Base-by-base conservation (phyloP, 208 protist genomes). In the Wallacemonas collosoma region DNA sequence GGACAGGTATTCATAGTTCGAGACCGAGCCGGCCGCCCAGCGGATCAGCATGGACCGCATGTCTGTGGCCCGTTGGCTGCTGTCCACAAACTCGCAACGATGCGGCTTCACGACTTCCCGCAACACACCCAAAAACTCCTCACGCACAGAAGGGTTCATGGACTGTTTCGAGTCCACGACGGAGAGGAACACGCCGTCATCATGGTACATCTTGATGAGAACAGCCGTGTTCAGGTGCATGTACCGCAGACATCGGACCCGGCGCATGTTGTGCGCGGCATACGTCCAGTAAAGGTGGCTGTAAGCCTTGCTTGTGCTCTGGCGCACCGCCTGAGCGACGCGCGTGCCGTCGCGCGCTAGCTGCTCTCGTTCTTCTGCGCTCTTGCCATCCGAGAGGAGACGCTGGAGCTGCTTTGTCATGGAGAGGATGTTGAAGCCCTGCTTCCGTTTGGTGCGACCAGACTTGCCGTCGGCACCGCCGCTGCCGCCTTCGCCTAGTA, bases 1-100 rank as follows among this genome's bases (percentile, higher is more conserved):
- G 69, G 81, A 68, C 11, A 99, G 62, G 75, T 99, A 99, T 47
- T 98, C 94, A 75, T 90, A 98, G 73, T 97, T 99, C 47, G 90
- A 97, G 8, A 99, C 53, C 14, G 89, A 77, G 2, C 97, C 89
- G 7, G 90, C 85, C n/a, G 90, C 87, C 98, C 98, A 99, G 41
- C 93, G 86, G 36, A 91, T 80, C 54, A 95, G 77, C 77, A 88
- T 93, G 43, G 78, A 71, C 35, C 86, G 85, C 73, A 97, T 79
- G 48, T 45, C 76, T 15, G 77, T 55, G 4, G 76, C 56, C 8
- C 84, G 83, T 58, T 88, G 80, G 36, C 70, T 76, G 44, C 93
- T 87, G 8, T 95, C 92, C 44, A 88, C 56, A 63, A 92, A 94
- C 41, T 64, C 63, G 68, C 80, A 90, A 53, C 78, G 76, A 58